Conservation (phyloP, 2,329 filamentous ascomycete genomes). For the Alternaria triticimaculans region DNA sequence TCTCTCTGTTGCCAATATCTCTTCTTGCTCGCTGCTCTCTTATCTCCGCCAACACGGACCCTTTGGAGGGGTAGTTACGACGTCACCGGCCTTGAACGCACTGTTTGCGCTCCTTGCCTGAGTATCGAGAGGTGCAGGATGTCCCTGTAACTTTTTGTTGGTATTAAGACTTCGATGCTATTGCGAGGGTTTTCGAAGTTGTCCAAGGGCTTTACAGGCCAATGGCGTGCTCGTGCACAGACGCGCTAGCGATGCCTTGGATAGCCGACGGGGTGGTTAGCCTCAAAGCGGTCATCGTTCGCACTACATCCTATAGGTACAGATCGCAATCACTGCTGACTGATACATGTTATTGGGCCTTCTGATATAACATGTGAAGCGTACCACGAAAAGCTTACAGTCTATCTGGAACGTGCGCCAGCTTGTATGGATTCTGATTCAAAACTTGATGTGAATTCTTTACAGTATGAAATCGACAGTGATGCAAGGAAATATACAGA, state of each 20-base stretch:
- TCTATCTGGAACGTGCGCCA: background rate
- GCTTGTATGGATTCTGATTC: background rate
- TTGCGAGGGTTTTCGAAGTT: background rate
- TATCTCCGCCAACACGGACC: slow-evolving; percentile 17
- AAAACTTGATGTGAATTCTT: background rate
- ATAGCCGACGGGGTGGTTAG: slow-evolving; percentile 17
- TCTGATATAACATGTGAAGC: background rate
- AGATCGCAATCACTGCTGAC: background rate
- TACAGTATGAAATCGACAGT: background rate
- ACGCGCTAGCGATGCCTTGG: slow-evolving; percentile 17
- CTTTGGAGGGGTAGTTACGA: slow-evolving; percentile 10
- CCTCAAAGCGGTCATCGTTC: slow-evolving; percentile 17
- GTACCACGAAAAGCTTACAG: background rate
- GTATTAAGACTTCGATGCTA: background rate
- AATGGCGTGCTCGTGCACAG: slow-evolving; percentile 35
- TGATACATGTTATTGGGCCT: background rate
- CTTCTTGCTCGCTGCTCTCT: slow-evolving; percentile 8
- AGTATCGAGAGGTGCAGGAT: background rate
- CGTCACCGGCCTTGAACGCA: background rate
- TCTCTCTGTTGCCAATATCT: slow-evolving; percentile 1
- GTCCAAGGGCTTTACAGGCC: slow-evolving; percentile 5
- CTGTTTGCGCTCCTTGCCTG: background rate
- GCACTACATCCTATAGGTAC: slow-evolving; percentile 3
- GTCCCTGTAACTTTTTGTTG: background rate
- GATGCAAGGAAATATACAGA: background rate